Evolutionary conservation across 2,329 filamentous ascomycete species (phyloP), one percentile per base, ranked within the genome.

Genomic region (Madurella mycetomatis): DNA sequence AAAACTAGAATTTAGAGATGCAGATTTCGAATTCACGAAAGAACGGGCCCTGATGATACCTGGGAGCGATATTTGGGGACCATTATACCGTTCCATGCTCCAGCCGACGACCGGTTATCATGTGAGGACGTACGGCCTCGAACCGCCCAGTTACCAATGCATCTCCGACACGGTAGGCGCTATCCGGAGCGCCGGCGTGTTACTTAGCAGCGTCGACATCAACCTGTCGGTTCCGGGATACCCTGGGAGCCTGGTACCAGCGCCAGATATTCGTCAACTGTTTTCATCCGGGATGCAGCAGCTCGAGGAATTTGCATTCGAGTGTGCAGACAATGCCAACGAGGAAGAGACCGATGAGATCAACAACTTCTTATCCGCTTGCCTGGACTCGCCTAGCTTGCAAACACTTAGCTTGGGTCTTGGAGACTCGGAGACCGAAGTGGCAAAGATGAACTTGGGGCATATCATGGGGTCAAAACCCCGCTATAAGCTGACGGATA

Each of bases 241-340:
- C 9, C 39, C 37, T 5, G n/a, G 9, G 11, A 30, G 16, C 25
- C 41, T 50, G 16, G 17, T 41, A 4, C 25, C 41, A 18, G 41
- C 41, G 2, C 41, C 41, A 9, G 45, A 49, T 42, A 19, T 42
- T 1, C 39, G 39, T 32, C 39, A 32, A 42, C 8, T 8, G 11
- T 45, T 54, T 40, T 49, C 41, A 12, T 54, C 46, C 19, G 44
- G 40, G 13, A 49, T 49, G 40, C 40, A 40, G 11, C 32, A 49
- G 32, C 19, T 49, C 30, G 31, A 31, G 46, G n/a, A 34, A 15
- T 49, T 54, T 41, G 5, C 12, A 30, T 41, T 54, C 41, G 7
- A 2, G 2, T 32, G 9, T 54, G 41, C 15, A 12, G 19, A 16
- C 17, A 9, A 1, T 15, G 2, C 12, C 12, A 12, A 25, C 19